These are phyloP conservation scores for Coelastrella sp. DNA, from an alignment of 139 green algal genomes.

Conservation along the genomic window DNA sequence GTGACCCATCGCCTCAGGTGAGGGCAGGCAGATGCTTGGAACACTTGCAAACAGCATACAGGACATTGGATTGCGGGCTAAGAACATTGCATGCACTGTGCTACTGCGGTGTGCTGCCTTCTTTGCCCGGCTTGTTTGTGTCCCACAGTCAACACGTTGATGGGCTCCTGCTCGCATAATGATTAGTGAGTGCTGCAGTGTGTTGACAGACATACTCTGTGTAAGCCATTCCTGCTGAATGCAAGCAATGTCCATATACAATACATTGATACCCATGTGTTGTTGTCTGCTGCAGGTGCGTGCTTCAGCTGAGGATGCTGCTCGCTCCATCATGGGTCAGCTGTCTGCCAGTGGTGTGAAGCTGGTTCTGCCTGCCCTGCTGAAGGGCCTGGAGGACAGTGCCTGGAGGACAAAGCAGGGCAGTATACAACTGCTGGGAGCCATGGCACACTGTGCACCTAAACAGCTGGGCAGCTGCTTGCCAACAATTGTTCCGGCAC, in stretches of 20 bases:
- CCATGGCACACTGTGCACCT: constrained; percentile 97
- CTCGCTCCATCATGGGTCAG: constrained; percentile 95
- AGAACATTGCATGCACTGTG: no score
- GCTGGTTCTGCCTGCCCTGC: constrained; percentile 94
- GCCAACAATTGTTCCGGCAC: constrained; percentile 92
- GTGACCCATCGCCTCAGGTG: constrained; percentile 80
- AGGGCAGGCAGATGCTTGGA: background rate
- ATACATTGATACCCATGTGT: background rate
- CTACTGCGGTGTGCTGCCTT: no score
- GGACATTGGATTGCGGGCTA: no score
- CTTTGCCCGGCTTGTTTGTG: no score
- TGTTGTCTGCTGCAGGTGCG: constrained; percentile 54
- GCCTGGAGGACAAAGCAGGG: constrained; percentile 98
- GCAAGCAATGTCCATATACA: background rate
- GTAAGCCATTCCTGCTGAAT: no score
- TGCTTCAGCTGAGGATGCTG: constrained; percentile 78
- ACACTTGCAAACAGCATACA: no score
- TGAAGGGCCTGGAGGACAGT: constrained; percentile 89
- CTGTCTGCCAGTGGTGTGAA: constrained; percentile 93
- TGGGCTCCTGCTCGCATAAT: background rate
- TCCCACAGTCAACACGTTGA: background rate
- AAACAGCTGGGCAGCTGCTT: constrained; percentile 95
- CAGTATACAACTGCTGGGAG: constrained; percentile 94
- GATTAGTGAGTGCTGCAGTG: no score
- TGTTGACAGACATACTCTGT: no score